A percentile compares a stretch with the other conserved stretches of the same genome.
Conservation (phyloP, 257 asterid genomes). For the Coffea eugenioides region DNA sequence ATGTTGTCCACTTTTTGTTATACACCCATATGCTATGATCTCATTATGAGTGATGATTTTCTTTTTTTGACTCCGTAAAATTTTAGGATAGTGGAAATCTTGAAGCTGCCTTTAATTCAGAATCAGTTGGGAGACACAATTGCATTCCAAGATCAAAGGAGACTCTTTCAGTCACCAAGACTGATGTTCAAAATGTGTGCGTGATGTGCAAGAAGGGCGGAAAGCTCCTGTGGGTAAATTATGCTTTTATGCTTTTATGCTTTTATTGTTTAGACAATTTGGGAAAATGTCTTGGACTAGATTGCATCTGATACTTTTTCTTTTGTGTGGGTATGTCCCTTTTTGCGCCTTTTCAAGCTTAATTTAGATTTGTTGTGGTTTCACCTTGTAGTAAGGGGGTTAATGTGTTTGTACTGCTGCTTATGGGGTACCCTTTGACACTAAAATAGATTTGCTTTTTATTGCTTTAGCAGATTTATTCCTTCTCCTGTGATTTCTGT, state of each 20-base stretch:
- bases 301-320: too few relatives aligned
- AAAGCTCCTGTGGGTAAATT: constrained; percentile 74
- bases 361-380: background rate
- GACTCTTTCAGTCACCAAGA: constrained; percentile 34
- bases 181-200: constrained; percentile 37
- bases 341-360: background rate
- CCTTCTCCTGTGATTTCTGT: background rate
- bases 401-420: background rate
- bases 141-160: constrained; percentile 20
- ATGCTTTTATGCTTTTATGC: constrained; percentile 11
- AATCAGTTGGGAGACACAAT: constrained; percentile 25
- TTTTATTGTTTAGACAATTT: constrained; percentile 11
- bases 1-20: background rate
- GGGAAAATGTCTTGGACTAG: too few relatives aligned
- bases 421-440: background rate
- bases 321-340: too few relatives aligned
- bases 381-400: background rate
- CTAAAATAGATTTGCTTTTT: background rate
- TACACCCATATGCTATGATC: background rate
- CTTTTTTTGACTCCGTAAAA: background rate
- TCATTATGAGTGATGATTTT: background rate
- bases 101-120: constrained; percentile 43
- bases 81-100: constrained; percentile 54
- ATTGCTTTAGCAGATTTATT: background rate
- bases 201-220: constrained; percentile 52